phyloP scores from a whole-genome alignment of 352 stramenopile species.

The Phytophthora tubulina region DNA sequence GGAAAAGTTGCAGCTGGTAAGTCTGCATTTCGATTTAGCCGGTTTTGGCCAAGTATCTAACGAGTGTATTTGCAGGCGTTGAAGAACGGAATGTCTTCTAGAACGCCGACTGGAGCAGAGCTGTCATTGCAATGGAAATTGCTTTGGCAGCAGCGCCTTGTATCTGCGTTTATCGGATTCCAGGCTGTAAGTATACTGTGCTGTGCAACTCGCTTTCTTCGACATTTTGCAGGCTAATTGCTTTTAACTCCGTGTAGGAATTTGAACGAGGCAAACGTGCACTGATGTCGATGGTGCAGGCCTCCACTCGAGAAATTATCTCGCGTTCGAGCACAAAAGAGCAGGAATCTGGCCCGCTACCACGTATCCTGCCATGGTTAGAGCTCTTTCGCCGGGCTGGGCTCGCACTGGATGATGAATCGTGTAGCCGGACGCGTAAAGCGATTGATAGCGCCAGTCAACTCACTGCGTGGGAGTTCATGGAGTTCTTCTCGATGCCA shows the following conservation, averaged over 20 bases:
- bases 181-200: slow-evolving; percentile 51
- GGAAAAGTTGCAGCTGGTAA: slow-evolving; percentile 70
- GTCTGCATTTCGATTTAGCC: slow-evolving; percentile 11
- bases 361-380: slow-evolving; percentile 68
- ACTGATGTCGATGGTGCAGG: slow-evolving; percentile 36
- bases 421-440: slow-evolving; percentile 47
- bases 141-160: slow-evolving; percentile 71
- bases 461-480: slow-evolving; percentile 77
- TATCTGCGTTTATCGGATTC: slow-evolving; percentile 72
- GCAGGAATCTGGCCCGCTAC: slow-evolving; percentile 22
- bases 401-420: slow-evolving; percentile 64
- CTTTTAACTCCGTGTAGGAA: slow-evolving; percentile 31
- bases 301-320: slow-evolving; percentile 33
- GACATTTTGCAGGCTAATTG: slow-evolving; percentile 17
- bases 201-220: background rate
- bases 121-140: slow-evolving; percentile 73
- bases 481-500: slow-evolving; percentile 86
- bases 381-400: slow-evolving; percentile 77
- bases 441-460: slow-evolving; percentile 49
- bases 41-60: slow-evolving; percentile 14
- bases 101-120: slow-evolving; percentile 63
- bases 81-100: slow-evolving; percentile 66
- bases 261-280: slow-evolving; percentile 45
- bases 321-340: slow-evolving; percentile 32
- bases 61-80: slow-evolving; percentile 47